phyloP scores from a whole-genome alignment of 805 yeast species.

The Metschnikowia noctiluminum region DNA sequence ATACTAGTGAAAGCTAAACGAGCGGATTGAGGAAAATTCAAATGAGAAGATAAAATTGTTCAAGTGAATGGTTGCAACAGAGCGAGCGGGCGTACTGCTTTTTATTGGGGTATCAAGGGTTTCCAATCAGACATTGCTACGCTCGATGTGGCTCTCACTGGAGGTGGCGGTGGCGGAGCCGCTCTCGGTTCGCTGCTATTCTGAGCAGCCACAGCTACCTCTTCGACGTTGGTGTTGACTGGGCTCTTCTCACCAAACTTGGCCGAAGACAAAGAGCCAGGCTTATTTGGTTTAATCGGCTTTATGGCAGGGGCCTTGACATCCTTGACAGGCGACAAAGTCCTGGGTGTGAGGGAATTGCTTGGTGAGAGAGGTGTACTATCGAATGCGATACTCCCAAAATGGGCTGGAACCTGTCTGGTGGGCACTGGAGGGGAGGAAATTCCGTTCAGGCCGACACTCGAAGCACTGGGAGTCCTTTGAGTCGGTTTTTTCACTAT shows the following conservation, averaged over 20 bases:
- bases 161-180: constrained; percentile 18
- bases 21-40: neutral
- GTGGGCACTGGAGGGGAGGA: constrained; percentile 11
- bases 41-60: neutral
- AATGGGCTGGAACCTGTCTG: constrained; percentile 6
- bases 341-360: constrained; percentile 26
- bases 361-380: constrained; percentile 39
- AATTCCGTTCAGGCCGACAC: constrained; percentile 5
- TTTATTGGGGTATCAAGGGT: constrained; percentile 47
- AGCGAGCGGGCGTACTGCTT: too few species aligned
- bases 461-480: too few species aligned
- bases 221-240: neutral
- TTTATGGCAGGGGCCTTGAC: constrained; percentile 17
- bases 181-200: neutral
- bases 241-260: constrained; percentile 9
- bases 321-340: constrained; percentile 10
- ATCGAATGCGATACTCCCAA: constrained; percentile 29
- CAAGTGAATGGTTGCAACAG: neutral
- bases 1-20: too few species aligned
- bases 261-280: constrained; percentile 13
- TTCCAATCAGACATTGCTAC: constrained; percentile 47
- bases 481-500: too few species aligned
- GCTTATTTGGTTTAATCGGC: constrained; percentile 20
- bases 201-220: neutral
- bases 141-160: constrained; percentile 5